Evolutionary conservation across 2,329 filamentous ascomycete species (phyloP).

Genomic region (Grosmannia huntii): DNA sequence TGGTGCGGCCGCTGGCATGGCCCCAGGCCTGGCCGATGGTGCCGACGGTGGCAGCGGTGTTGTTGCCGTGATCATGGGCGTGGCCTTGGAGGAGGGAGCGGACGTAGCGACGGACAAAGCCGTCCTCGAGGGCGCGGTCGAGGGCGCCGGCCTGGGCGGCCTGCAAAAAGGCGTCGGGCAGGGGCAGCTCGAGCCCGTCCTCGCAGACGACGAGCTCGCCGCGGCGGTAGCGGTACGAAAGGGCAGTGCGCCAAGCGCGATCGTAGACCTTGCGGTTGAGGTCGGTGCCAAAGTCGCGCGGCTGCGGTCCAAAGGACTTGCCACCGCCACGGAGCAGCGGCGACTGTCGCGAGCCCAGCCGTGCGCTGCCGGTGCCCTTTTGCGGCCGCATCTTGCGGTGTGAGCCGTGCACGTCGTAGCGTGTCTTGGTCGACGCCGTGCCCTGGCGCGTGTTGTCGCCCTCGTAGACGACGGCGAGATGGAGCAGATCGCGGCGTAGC

Average conservation of each 20-base stretch:
- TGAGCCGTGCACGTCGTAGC: constrained; percentile 73
- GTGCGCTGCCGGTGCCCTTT: constrained; percentile 73
- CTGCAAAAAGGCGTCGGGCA: constrained; percentile 36
- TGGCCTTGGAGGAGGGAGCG: constrained; percentile 47
- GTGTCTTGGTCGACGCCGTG: constrained; percentile 70
- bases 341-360: constrained; percentile 67
- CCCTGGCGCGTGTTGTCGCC: constrained; percentile 80
- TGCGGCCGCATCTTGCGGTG: constrained; percentile 71
- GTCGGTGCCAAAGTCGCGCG: constrained; percentile 76
- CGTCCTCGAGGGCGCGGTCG: constrained; percentile 29
- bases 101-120: constrained; percentile 44
- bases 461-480: constrained; percentile 85
- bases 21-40: constrained; percentile 50
- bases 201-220: constrained; percentile 82
- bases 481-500: constrained; percentile 79
- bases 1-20: constrained; percentile 51
- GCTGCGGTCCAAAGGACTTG: constrained; percentile 80
- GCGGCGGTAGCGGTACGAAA: constrained; percentile 79
- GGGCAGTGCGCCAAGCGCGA: constrained; percentile 83
- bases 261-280: constrained; percentile 88
- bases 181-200: constrained; percentile 56
- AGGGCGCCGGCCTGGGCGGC: constrained; percentile 22
- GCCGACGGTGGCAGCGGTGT: constrained; percentile 3
- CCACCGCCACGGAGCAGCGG: constrained; percentile 77
- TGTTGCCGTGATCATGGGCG: neutral